Evolutionary conservation across 768 basidiomycete genomes (phyloP).

Genomic region (Boletus reticuloceps): DNA sequence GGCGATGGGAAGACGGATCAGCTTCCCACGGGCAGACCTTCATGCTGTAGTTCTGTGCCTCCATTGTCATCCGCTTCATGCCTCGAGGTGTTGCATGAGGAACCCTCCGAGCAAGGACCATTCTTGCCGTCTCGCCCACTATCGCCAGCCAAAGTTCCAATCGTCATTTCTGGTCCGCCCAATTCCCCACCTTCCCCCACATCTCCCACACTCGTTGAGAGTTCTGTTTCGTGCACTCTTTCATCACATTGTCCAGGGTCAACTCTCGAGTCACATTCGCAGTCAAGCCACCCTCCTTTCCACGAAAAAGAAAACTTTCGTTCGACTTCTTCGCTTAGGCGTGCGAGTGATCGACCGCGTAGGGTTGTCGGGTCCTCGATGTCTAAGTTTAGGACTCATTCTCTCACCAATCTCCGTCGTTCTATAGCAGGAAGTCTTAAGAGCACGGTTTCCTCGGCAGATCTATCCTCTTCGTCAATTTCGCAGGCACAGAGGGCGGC

Average conservation of each 20-base stretch:
- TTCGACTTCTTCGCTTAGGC: conserved; percentile 11
- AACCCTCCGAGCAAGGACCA: conserved; percentile 21
- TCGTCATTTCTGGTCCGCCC: conserved; percentile 21
- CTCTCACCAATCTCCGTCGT: conserved; percentile 45
- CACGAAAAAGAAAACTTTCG: conserved; percentile 14
- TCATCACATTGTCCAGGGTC: conserved; percentile 20
- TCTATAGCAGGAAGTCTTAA: conserved; percentile 37
- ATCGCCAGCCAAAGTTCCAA: neutral
- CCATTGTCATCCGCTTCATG: conserved; percentile 23
- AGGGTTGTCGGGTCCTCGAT: conserved; percentile 6
- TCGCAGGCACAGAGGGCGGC: conserved; percentile 37
- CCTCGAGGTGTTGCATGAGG: conserved; percentile 32
- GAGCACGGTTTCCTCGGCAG: conserved; percentile 17
- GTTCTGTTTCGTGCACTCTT: conserved; percentile 24
- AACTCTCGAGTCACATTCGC: conserved; percentile 11
- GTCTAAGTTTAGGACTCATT: conserved; percentile 34
- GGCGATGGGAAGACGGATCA: conserved; percentile 15
- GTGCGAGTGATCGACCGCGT: conserved; percentile 16
- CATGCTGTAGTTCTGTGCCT: conserved; percentile 19
- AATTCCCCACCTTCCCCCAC: neutral
- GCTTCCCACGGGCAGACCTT: conserved; percentile 15
- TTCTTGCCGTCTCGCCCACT: conserved; percentile 11
- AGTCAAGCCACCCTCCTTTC: conserved; percentile 4
- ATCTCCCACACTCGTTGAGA: conserved; percentile 16
- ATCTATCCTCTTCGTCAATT: conserved; percentile 37